Percentiles rank a stretch among this genome's conserved stretches.
phyloP scores from a whole-genome alignment of 768 basidiomycete genomes.

The Mycena haematopus region DNA sequence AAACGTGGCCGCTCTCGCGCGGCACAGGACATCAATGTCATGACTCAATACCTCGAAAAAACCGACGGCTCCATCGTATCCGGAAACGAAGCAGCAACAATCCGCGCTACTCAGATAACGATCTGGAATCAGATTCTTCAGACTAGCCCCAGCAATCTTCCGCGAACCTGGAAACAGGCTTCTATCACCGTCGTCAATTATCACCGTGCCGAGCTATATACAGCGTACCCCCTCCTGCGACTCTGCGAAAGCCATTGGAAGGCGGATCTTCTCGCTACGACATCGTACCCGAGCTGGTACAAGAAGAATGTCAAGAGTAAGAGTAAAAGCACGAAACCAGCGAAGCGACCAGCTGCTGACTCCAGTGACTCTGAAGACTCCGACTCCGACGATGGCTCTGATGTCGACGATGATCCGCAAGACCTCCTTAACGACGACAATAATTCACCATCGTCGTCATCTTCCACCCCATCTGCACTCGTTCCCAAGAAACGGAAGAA shows the following conservation, averaged over 20 bases:
- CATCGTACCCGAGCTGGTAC: conserved; percentile 2
- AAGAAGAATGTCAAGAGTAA: conserved; percentile 1
- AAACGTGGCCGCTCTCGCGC: conserved; percentile 2
- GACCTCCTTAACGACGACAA: neutral
- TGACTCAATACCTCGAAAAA: neutral
- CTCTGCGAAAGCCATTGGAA: conserved; percentile 8
- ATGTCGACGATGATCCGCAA: neutral
- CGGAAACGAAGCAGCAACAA: neutral
- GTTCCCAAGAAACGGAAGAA: neutral
- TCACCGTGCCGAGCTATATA: conserved; percentile 9
- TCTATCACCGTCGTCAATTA: neutral
- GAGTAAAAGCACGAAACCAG: neutral
- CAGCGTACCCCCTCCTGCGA: neutral
- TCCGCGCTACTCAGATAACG: neutral
- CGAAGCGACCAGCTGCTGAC: neutral
- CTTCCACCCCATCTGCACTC: neutral
- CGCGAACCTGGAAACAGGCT: conserved; percentile 1
- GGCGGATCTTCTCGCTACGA: neutral
- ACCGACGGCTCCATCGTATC: neutral
- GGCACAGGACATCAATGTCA: conserved; percentile 2
- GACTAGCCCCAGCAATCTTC: neutral
- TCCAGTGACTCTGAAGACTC: neutral
- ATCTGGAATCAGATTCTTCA: neutral
- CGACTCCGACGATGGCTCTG: neutral
- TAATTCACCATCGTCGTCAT: neutral